A percentile compares a stretch with the other conserved stretches of the same genome.
These are phyloP conservation scores for Penicillium italicum DNA, from an alignment of 2,329 filamentous ascomycete genomes.

Conservation along the genomic window DNA sequence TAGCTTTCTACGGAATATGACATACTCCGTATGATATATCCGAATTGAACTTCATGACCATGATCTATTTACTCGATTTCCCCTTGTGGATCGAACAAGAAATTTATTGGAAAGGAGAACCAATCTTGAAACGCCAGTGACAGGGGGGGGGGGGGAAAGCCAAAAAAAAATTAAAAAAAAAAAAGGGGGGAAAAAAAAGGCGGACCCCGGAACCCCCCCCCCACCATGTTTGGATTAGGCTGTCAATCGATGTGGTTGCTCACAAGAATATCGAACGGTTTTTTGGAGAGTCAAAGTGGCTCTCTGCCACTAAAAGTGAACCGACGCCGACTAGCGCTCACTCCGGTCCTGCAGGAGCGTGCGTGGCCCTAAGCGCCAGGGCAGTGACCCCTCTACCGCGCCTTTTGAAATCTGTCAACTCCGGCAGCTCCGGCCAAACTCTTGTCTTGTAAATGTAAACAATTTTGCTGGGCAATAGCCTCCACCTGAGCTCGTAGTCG, in stretches of 20 bases:
- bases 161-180: not conserved
- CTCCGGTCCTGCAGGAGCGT: slow-evolving; percentile 12
- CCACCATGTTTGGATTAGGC: not conserved
- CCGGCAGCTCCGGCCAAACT: not conserved
- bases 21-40: not conserved
- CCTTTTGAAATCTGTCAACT: not conserved
- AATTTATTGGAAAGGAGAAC: not conserved
- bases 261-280: slow-evolving; percentile 10
- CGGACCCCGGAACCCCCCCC: not conserved
- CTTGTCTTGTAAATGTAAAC: not conserved
- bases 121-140: not conserved
- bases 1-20: not conserved
- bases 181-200: not conserved
- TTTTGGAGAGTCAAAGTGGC: slow-evolving; percentile 11
- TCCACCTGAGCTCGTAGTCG: slow-evolving; percentile 36
- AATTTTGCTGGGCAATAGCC: slow-evolving; percentile 25
- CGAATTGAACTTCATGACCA: not conserved
- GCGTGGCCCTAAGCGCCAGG: slow-evolving; percentile 22
- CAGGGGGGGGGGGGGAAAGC: not conserved
- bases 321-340: slow-evolving; percentile 9
- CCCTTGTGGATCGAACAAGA: not conserved
- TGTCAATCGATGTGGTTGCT: slow-evolving; percentile 6
- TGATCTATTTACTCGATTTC: not conserved
- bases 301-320: slow-evolving; percentile 7
- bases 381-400: slow-evolving; percentile 11